Percentiles rank a stretch among this genome's conserved stretches.
Evolutionary conservation across 164 flowering plant genomes (phyloP).

Genomic region (Sextonia rubra): DNA sequence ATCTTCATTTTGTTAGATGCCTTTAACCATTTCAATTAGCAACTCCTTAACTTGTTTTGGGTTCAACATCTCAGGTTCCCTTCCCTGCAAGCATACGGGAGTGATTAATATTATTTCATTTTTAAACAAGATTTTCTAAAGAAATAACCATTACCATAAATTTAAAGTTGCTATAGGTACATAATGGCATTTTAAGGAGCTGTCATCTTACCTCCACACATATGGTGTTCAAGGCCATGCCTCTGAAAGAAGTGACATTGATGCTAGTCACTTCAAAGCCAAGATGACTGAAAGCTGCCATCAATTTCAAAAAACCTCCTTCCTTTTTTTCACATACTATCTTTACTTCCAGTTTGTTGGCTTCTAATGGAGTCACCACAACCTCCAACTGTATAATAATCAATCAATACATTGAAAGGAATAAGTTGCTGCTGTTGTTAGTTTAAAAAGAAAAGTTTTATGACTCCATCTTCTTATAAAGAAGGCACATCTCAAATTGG

Average conservation of each 20-base stretch:
- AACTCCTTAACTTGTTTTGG: conserved; percentile 73
- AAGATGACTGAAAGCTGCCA: conserved; percentile 42
- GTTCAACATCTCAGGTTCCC: conserved; percentile 57
- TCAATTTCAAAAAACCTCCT: conserved; percentile 42
- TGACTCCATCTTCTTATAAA: neutral
- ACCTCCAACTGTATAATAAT: conserved; percentile 43
- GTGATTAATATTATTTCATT: no score
- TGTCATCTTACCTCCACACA: conserved; percentile 42
- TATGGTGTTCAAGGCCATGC: conserved; percentile 39
- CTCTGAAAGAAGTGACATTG: conserved; percentile 43
- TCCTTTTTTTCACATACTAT: conserved; percentile 39
- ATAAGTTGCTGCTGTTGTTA: neutral
- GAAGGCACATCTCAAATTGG: no score
- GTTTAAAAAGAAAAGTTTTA: no score
- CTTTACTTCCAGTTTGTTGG: conserved; percentile 49
- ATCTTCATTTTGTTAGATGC: neutral
- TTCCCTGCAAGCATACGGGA: conserved; percentile 38
- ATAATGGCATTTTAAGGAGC: neutral
- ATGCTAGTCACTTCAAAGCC: conserved; percentile 54
- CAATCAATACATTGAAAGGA: neutral
- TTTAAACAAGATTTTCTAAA: no score
- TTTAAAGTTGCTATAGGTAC: neutral
- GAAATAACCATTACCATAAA: neutral
- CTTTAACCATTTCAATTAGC: conserved; percentile 11
- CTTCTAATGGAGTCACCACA: conserved; percentile 30